A percentile compares a stretch with the other conserved stretches of the same genome.
phyloP scores from a whole-genome alignment of 805 yeast genomes.

The Saccharomycopsis sp. region DNA sequence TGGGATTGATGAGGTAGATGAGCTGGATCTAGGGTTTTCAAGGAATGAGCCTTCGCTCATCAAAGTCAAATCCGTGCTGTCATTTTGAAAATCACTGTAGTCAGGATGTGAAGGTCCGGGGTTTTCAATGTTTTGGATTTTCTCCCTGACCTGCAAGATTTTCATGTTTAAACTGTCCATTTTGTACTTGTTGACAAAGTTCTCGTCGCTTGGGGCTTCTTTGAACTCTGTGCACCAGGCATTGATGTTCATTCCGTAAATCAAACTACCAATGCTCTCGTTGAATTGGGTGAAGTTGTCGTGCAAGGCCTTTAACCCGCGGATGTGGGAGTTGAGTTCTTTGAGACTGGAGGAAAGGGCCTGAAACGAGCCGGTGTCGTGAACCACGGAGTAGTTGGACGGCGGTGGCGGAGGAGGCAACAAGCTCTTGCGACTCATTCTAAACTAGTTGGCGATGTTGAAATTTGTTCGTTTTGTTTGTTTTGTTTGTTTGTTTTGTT shows the following conservation, averaged over 20 bases:
- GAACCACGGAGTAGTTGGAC: constrained; percentile 6
- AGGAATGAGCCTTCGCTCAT: constrained; percentile 12
- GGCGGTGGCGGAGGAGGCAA: not conserved
- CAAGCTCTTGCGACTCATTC: constrained; percentile 1
- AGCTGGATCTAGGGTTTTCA: not conserved
- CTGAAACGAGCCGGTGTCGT: constrained; percentile 8
- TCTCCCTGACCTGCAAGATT: constrained; percentile 9
- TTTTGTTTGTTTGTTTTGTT: too few relatives aligned
- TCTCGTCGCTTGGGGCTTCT: constrained; percentile 16
- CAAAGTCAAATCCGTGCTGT: not conserved
- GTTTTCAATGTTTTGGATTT: constrained; percentile 2
- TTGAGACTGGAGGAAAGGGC: not conserved
- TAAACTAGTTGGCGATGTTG: too few relatives aligned
- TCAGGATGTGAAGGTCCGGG: not conserved
- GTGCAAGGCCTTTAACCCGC: constrained; percentile 35
- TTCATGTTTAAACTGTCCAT: constrained; percentile 10
- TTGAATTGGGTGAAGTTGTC: constrained; percentile 55
- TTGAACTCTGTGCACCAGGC: constrained; percentile 81
- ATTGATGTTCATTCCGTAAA: constrained; percentile 73
- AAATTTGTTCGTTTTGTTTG: too few relatives aligned
- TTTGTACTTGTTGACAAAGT: constrained; percentile 14
- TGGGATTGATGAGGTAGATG: not conserved
- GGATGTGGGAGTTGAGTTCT: constrained; percentile 5
- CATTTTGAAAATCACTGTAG: not conserved
- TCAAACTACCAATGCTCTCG: constrained; percentile 66